Percentiles rank a stretch among this genome's conserved stretches.
These are phyloP conservation scores for Hylodesmum podocarpum DNA, from an alignment of 306 rosid species.

Conservation along the genomic window DNA sequence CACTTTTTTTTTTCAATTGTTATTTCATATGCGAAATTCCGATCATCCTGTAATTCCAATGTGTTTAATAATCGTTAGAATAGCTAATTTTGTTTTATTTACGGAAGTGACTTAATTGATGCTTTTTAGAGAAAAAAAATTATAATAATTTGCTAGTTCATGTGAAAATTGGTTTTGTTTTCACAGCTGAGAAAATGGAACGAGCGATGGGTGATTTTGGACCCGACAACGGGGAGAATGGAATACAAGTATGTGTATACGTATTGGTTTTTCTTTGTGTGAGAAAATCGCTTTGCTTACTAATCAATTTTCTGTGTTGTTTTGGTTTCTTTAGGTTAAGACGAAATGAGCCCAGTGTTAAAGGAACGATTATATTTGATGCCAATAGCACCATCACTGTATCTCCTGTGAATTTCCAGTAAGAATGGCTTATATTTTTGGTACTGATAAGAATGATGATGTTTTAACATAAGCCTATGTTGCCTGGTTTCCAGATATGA, in stretches of 20 bases:
- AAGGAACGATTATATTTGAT: conserved; percentile 85
- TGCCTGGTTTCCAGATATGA: not conserved
- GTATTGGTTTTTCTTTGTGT: conserved; percentile 22
- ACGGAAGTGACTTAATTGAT: not conserved
- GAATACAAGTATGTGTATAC: conserved; percentile 80
- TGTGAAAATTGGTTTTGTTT: not conserved
- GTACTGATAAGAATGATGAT: too few species aligned
- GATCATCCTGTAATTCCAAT: conserved; percentile 6
- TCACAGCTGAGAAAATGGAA: conserved; percentile 92
- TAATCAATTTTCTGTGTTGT: conserved; percentile 9
- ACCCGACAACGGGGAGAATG: conserved; percentile 95
- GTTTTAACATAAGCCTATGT: conserved; percentile 10
- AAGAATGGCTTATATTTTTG: conserved; percentile 50
- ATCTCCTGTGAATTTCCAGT: conserved; percentile 97
- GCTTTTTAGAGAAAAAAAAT: not conserved
- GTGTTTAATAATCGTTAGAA: not conserved
- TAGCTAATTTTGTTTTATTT: not conserved
- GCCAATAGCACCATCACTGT: conserved; percentile 86
- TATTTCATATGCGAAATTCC: not conserved
- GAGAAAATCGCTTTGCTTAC: not conserved
- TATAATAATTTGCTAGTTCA: not conserved
- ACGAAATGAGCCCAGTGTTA: conserved; percentile 80
- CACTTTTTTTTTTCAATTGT: not conserved
- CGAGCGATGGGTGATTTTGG: conserved; percentile 93
- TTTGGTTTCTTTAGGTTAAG: conserved; percentile 59